These are phyloP conservation scores for Mycosphaerella arachidis DNA, from an alignment of 2,329 filamentous ascomycete species.

Conservation along the genomic window DNA sequence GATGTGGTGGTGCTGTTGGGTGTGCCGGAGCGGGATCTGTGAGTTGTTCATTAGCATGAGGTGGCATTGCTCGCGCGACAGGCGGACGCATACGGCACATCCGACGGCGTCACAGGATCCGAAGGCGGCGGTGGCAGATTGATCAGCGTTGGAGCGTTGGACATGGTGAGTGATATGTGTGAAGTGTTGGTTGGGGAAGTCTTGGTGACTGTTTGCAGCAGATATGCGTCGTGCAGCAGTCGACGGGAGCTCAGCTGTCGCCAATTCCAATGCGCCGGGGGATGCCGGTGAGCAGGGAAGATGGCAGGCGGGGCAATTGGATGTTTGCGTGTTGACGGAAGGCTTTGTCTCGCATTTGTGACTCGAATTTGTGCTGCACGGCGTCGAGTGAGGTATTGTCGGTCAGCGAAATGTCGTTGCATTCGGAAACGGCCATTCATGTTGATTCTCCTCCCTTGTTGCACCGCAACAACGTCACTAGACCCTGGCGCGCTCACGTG, in stretches of 20 bases:
- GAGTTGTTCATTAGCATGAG: background rate
- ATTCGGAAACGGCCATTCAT: background rate
- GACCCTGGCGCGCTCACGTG: background rate
- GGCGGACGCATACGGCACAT: slow-evolving; percentile 66
- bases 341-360: background rate
- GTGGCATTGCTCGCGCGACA: background rate
- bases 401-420: background rate
- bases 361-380: background rate
- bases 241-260: background rate
- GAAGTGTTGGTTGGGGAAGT: background rate
- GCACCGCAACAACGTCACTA: background rate
- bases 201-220: background rate
- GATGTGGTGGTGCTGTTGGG: slow-evolving; percentile 90
- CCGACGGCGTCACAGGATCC: slow-evolving; percentile 79
- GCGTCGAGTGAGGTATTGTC: background rate
- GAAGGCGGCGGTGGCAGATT: slow-evolving; percentile 79
- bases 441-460: background rate
- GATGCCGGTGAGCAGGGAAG: background rate
- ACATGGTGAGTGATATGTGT: slow-evolving; percentile 26
- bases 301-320: background rate
- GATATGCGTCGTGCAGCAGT: background rate
- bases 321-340: background rate
- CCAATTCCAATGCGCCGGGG: background rate
- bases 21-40: slow-evolving; percentile 62
- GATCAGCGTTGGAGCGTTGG: slow-evolving; percentile 63